Conservation (phyloP, 352 stramenopile genomes). For the Aphanomyces invadans region DNA sequence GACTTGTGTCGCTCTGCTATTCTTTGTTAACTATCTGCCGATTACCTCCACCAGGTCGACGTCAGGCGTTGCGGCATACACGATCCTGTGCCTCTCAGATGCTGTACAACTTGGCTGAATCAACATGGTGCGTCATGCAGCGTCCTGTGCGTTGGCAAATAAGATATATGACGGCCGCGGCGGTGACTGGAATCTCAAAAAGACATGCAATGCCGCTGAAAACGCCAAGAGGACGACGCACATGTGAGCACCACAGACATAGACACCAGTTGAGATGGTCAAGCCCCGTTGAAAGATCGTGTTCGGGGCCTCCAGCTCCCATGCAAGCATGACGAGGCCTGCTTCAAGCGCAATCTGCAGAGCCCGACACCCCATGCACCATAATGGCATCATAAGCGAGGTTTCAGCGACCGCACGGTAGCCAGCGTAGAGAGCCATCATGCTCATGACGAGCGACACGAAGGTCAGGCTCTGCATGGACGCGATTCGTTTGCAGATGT, state of each 20-base stretch:
- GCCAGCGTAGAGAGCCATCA: neutral
- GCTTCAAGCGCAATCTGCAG: slow-evolving; percentile 9
- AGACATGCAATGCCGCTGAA: neutral
- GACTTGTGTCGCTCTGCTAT: too few species aligned
- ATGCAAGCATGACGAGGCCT: neutral
- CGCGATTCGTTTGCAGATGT: neutral
- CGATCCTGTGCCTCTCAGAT: too few species aligned
- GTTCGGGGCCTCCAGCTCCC: neutral
- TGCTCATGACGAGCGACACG: neutral
- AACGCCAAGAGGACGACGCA: neutral
- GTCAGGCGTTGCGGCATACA: too few species aligned
- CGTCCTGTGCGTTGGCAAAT: too few species aligned
- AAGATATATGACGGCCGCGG: neutral
- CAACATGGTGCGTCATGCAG: too few species aligned
- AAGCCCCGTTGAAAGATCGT: neutral
- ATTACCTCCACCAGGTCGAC: too few species aligned
- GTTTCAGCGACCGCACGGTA: neutral
- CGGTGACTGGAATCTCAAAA: neutral
- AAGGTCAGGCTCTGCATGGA: slow-evolving; percentile 13
- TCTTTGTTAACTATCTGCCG: too few species aligned
- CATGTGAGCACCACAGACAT: slow-evolving; percentile 1
- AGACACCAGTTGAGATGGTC: neutral
- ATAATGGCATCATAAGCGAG: neutral
- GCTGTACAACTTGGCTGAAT: too few species aligned
- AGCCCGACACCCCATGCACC: neutral